Percentiles rank a stretch among this genome's conserved stretches.
Evolutionary conservation across 1,139 yeast species (phyloP).

Genomic region (Arxiozyma heterogenica): DNA sequence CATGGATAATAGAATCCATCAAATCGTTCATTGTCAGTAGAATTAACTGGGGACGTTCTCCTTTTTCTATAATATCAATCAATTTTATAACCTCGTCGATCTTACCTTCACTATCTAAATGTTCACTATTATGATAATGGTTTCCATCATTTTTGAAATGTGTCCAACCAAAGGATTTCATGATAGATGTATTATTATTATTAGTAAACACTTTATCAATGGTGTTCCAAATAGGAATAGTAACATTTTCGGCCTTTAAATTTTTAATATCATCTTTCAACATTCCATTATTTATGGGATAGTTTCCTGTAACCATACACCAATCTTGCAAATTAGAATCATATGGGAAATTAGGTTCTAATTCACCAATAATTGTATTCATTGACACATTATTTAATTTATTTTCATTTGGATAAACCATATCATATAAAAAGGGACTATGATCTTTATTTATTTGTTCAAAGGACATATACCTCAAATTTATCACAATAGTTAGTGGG

Average conservation of each 20-base stretch:
- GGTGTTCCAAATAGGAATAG: conserved; percentile 2
- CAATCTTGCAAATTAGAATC: conserved; percentile 90
- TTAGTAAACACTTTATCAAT: background rate
- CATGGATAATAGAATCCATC: conserved; percentile 55
- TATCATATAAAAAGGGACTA: conserved; percentile 61
- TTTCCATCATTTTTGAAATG: background rate
- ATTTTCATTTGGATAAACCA: conserved; percentile 33
- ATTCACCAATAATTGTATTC: conserved; percentile 58
- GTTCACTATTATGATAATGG: background rate
- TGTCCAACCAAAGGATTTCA: conserved; percentile 2
- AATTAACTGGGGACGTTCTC: conserved; percentile 64
- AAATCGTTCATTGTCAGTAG: conserved; percentile 73
- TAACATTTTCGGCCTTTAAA: background rate
- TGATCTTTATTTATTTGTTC: conserved; percentile 10
- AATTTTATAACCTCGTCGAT: conserved; percentile 36
- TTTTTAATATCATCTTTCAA: background rate
- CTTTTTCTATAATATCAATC: conserved; percentile 27
- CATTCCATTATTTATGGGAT: conserved; percentile 79
- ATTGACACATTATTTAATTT: conserved; percentile 26
- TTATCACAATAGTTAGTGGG: conserved; percentile 42
- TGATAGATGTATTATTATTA: background rate
- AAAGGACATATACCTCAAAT: conserved; percentile 3
- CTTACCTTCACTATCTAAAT: background rate
- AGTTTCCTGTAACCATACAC: conserved; percentile 78
- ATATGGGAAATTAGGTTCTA: conserved; percentile 81